phyloP scores from a whole-genome alignment of 1,139 yeast genomes.

The Sugiyamaella paludigena region DNA sequence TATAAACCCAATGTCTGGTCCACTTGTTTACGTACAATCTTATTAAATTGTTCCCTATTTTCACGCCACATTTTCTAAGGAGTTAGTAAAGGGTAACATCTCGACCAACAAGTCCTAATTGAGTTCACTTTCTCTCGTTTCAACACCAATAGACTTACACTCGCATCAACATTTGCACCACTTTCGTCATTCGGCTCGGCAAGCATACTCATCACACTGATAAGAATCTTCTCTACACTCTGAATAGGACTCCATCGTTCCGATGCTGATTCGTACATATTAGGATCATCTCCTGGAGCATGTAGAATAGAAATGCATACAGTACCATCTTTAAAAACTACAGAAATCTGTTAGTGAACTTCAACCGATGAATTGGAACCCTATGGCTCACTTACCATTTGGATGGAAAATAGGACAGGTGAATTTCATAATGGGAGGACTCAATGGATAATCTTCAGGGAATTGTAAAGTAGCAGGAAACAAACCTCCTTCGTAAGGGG shows the following conservation, averaged over 20 bases:
- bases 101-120: constrained; percentile 3
- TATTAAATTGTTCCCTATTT: constrained; percentile 62
- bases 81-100: constrained; percentile 3
- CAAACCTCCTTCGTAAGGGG: constrained; percentile 91
- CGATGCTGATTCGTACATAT: constrained; percentile 90
- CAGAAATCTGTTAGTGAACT: background rate
- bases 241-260: constrained; percentile 99
- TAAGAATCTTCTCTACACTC: constrained; percentile 87
- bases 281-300: constrained; percentile 96
- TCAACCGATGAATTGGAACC: background rate
- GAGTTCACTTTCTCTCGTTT: no score
- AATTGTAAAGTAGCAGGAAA: constrained; percentile 81
- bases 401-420: constrained; percentile 89
- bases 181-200: constrained; percentile 97
- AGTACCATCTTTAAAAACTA: constrained; percentile 82
- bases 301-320: constrained; percentile 95
- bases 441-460: constrained; percentile 85
- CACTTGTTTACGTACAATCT: constrained; percentile 64
- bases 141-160: constrained; percentile 41
- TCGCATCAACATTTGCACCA: constrained; percentile 96
- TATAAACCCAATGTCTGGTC: constrained; percentile 62
- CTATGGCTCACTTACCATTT: constrained; percentile 57
- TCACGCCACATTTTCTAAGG: constrained; percentile 81
- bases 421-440: constrained; percentile 84
- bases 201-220: constrained; percentile 92